Evolutionary conservation across 495 filamentous ascomycete genomes (phyloP).

Genomic region (Amniculicola lignicola): DNA sequence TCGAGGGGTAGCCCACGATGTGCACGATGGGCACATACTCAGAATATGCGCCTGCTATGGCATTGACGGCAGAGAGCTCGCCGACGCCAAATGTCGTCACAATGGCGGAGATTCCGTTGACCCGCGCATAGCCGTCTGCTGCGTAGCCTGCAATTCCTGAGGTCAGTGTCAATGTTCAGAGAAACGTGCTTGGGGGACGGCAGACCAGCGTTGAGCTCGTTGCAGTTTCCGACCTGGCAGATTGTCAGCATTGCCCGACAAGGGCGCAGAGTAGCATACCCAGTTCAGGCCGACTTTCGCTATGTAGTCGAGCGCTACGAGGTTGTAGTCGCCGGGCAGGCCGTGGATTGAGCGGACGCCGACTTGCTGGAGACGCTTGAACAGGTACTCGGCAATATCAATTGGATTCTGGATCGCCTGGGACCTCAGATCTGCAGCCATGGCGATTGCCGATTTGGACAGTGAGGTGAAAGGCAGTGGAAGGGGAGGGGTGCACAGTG

Average conservation of each 20-base stretch:
- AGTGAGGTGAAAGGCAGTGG: not conserved
- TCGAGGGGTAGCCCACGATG: slow-evolving; percentile 71
- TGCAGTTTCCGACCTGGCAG: slow-evolving; percentile 69
- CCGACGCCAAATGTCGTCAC: slow-evolving; percentile 71
- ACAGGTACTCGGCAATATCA: slow-evolving; percentile 61
- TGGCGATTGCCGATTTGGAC: slow-evolving; percentile 19
- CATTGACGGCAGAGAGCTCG: slow-evolving; percentile 67
- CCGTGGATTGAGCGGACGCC: slow-evolving; percentile 62
- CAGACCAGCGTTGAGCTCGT: slow-evolving; percentile 66
- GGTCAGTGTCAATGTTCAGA: no score
- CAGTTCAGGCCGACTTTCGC: slow-evolving; percentile 57
- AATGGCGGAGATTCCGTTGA: slow-evolving; percentile 63
- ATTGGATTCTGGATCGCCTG: slow-evolving; percentile 55
- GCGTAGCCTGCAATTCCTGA: slow-evolving; percentile 66
- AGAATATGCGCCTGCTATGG: slow-evolving; percentile 64
- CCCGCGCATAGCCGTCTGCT: slow-evolving; percentile 67
- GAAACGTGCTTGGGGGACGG: no score
- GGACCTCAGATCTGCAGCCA: slow-evolving; percentile 55
- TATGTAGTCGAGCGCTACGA: slow-evolving; percentile 60
- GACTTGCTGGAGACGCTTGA: slow-evolving; percentile 60
- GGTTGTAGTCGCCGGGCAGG: slow-evolving; percentile 57
- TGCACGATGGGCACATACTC: slow-evolving; percentile 78
- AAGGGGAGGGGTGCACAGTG: not conserved
- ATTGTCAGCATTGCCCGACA: no score
- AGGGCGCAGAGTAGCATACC: no score